Evolutionary conservation across 2,329 filamentous ascomycete species (phyloP), one percentile per base, ranked within the genome.

Genomic region (Penicillium psychrosexuale): DNA sequence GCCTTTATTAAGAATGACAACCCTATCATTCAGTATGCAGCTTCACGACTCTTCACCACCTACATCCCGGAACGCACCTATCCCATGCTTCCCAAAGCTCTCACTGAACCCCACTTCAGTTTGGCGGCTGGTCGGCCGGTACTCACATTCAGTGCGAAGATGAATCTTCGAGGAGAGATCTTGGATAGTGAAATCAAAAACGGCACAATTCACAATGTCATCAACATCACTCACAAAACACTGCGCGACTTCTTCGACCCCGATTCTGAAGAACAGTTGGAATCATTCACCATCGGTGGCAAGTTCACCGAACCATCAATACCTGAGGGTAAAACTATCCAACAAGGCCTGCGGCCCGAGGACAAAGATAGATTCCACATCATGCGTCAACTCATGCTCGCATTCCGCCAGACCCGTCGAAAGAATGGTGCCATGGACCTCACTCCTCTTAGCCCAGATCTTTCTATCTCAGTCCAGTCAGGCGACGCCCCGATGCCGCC

Each of bases 111-210:
- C 1, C 67, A 80, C 55, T 83, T 86, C 67, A 84, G 82, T 66
- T 71, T 87, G 45, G 75, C 67, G 3, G 68, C 69, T 7, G 71
- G 80, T 40, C 76, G 82, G n/a, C 83, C 84, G 2, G 80, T 79
- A 13, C 69, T 87, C 31, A 87, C 84, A 0, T 83, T 86, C 64
- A 86, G 83, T 62, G 80, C 81, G 8, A 79, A 78, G 55, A 65
- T 87, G 38, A 76, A 83, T 57, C 59, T 66, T 1, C 61, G 76
- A 19, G 84, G 83, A 9, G 72, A 80, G 5, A 75, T 83, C 3
- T 61, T 84, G 2, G 83, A 85, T 31, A 77, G 74, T 8, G 78
- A 80, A 42, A 75, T 87, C 19, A 72, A 72, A 33, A 76, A 81
- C 31, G 84, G 84, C 1, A 77, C 72, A 9, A 70, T 84, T 19